Evolutionary conservation across 805 yeast genomes (phyloP).

Genomic region (Maudiozyma turicensis): DNA sequence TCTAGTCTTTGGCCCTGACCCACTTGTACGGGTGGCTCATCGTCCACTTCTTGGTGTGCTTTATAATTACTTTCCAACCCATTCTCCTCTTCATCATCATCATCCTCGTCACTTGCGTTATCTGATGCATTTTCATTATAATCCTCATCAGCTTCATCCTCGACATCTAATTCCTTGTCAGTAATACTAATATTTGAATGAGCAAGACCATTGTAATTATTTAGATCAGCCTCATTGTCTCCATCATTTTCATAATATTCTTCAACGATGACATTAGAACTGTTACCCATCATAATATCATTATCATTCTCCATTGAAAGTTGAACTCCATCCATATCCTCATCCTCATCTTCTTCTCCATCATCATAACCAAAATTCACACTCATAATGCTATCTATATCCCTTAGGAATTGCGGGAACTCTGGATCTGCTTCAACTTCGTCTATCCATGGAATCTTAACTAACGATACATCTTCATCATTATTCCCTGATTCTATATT

Average conservation of each 20-base stretch:
- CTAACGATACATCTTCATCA: conserved; percentile 22
- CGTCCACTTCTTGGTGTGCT: conserved; percentile 3
- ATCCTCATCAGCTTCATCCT: conserved; percentile 9
- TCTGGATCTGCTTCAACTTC: conserved; percentile 14
- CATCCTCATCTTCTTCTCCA: conserved; percentile 21
- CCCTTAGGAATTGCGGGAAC: conserved; percentile 17
- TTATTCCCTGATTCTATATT: background rate
- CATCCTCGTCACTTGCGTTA: conserved; percentile 9
- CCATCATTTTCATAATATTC: conserved; percentile 5
- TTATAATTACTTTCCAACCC: conserved; percentile 7
- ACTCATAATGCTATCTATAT: conserved; percentile 26
- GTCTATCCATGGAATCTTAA: conserved; percentile 23
- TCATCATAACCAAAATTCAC: conserved; percentile 27
- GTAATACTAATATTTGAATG: background rate
- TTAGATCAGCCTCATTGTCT: background rate
- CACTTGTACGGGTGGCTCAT: conserved; percentile 9
- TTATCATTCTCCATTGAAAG: conserved; percentile 1
- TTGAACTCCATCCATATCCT: conserved; percentile 1
- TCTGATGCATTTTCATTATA: conserved; percentile 7
- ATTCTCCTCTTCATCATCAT: conserved; percentile 8
- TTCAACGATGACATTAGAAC: conserved; percentile 4
- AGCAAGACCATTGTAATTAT: background rate
- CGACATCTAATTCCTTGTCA: conserved; percentile 11
- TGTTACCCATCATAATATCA: background rate
- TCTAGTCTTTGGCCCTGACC: no score